These are phyloP conservation scores for Boletus huronensis DNA, from an alignment of 768 basidiomycete genomes.

Conservation along the genomic window DNA sequence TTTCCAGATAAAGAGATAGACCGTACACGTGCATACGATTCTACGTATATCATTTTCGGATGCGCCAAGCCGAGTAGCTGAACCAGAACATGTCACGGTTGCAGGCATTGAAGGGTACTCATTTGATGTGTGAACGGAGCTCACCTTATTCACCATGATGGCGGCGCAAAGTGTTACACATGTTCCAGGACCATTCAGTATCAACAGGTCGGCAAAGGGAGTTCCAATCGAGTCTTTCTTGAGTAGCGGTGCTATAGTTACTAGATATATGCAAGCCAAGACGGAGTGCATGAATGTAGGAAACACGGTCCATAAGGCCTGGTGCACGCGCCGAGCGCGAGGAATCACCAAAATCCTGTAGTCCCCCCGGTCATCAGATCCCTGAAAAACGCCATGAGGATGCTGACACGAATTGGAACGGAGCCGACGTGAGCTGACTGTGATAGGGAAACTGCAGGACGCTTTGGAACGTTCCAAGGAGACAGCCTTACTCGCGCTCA, in stretches of 20 bases:
- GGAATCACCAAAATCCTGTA: slow-evolving; percentile 70
- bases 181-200: slow-evolving; percentile 95
- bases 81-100: slow-evolving; percentile 9
- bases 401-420: not conserved
- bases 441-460: not conserved
- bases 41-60: slow-evolving; percentile 80
- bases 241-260: slow-evolving; percentile 53
- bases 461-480: slow-evolving; percentile 51
- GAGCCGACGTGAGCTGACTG: slow-evolving; percentile 13
- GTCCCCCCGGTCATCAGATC: not conserved
- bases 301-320: slow-evolving; percentile 67
- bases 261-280: slow-evolving; percentile 52
- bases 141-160: slow-evolving; percentile 67
- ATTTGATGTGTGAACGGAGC: slow-evolving; percentile 21
- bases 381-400: slow-evolving; percentile 13
- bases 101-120: not conserved
- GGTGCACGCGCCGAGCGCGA: slow-evolving; percentile 84
- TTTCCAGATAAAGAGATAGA: slow-evolving; percentile 82
- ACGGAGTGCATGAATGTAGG: slow-evolving; percentile 64
- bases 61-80: slow-evolving; percentile 75
- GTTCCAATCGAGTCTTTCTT: slow-evolving; percentile 9
- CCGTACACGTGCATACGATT: slow-evolving; percentile 88
- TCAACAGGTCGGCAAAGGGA: slow-evolving; percentile 66
- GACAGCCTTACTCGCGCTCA: slow-evolving; percentile 71
- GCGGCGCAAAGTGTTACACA: slow-evolving; percentile 77